These are phyloP conservation scores for Rhodotorula sp. DNA, from an alignment of 1,284 basidiomycete genomes.

Conservation along the genomic window DNA sequence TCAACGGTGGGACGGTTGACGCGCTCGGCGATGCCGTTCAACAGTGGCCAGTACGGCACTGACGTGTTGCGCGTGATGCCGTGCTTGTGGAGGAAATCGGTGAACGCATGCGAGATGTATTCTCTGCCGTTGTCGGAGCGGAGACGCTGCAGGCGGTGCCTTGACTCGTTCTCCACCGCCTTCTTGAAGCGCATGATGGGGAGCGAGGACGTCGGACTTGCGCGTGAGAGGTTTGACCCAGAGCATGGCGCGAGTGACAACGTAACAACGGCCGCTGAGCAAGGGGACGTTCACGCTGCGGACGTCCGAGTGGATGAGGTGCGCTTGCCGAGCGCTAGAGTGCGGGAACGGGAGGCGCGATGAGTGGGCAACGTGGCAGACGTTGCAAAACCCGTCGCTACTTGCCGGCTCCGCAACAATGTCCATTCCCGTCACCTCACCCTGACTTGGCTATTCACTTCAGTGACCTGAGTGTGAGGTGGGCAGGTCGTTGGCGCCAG, in stretches of 20 bases:
- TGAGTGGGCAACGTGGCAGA: neutral
- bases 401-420: no score
- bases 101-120: conserved; percentile 46
- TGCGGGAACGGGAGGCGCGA: conserved; percentile 18
- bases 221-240: conserved; percentile 46
- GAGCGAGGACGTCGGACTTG: conserved; percentile 51
- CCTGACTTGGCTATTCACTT: no score
- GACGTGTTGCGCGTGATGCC: conserved; percentile 50
- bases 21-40: conserved; percentile 5
- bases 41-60: conserved; percentile 50
- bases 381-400: no score
- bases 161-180: conserved; percentile 42
- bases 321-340: neutral
- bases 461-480: conserved; percentile 2
- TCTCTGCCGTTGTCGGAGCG: conserved; percentile 51
- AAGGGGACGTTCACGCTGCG: conserved; percentile 48
- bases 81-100: conserved; percentile 41
- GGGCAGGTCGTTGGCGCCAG: conserved; percentile 5
- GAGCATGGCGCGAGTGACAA: conserved; percentile 47
- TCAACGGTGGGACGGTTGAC: conserved; percentile 7
- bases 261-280: conserved; percentile 49
- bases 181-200: conserved; percentile 50
- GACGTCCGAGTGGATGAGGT: conserved; percentile 52
- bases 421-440: no score
- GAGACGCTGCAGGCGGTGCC: conserved; percentile 48